Conservation (phyloP, 192 early-diverging fungal species). For the Oehlia diaphana region DNA sequence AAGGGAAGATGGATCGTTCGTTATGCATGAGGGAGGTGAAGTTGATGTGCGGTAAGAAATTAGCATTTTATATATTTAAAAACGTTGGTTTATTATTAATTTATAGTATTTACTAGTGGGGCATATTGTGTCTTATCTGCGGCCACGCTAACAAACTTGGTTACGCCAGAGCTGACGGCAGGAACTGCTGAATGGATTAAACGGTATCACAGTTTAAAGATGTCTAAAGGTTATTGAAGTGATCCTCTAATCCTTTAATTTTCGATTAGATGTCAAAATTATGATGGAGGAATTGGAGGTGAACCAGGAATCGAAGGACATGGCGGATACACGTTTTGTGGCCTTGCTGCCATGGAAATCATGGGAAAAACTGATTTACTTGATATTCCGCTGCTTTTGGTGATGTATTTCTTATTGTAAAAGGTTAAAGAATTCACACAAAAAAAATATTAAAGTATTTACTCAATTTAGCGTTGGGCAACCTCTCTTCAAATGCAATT, state of each 20-base stretch:
- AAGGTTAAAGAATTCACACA: neutral
- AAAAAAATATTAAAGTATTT: too few relatives aligned
- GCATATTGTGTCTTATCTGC: constrained; percentile 84
- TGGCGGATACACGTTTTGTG: constrained; percentile 95
- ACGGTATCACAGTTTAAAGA: constrained; percentile 36
- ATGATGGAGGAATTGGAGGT: constrained; percentile 89
- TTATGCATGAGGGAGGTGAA: constrained; percentile 91
- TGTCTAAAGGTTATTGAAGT: neutral
- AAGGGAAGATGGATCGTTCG: constrained; percentile 84
- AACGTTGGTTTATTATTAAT: neutral
- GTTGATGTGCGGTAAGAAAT: constrained; percentile 73
- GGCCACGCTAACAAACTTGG: constrained; percentile 77
- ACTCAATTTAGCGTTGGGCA: constrained; percentile 63
- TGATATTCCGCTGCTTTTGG: constrained; percentile 61
- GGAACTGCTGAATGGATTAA: constrained; percentile 71
- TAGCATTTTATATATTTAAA: constrained; percentile 11
- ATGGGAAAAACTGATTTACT: constrained; percentile 65
- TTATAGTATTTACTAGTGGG: constrained; percentile 47
- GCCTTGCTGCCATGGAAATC: constrained; percentile 81
- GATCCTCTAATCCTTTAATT: neutral
- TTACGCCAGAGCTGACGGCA: constrained; percentile 74
- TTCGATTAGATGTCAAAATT: constrained; percentile 73
- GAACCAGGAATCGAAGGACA: constrained; percentile 88
- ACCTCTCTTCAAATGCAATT: constrained; percentile 76
- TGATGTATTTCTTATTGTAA: neutral